Evolutionary conservation across 1,284 basidiomycete genomes (phyloP).

Genomic region (Fistulina hepatica): DNA sequence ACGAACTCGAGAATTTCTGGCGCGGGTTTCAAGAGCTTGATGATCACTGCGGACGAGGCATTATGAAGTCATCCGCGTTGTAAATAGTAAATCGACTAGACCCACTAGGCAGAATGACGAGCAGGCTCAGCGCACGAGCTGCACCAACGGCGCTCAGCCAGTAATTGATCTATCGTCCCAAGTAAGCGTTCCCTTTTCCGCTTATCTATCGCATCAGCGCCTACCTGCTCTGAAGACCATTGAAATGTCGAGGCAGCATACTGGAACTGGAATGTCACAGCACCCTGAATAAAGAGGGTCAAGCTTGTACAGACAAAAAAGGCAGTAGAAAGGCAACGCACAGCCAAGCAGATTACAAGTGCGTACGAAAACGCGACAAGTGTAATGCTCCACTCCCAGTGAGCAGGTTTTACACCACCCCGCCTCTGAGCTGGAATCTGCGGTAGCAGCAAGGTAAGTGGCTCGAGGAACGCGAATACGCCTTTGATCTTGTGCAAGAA

Average conservation of each 20-base stretch:
- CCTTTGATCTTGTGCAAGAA: slow-evolving; percentile 13
- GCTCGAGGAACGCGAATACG: slow-evolving; percentile 49
- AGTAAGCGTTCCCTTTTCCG: background rate
- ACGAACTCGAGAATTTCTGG: slow-evolving; percentile 27
- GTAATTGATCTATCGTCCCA: slow-evolving; percentile 52
- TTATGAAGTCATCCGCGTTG: background rate
- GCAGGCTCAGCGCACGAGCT: slow-evolving; percentile 49
- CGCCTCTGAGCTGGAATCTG: slow-evolving; percentile 17
- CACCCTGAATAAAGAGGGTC: slow-evolving; percentile 36
- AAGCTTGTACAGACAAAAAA: background rate
- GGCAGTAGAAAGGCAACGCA: slow-evolving; percentile 22
- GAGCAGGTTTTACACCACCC: slow-evolving; percentile 29
- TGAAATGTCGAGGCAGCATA: slow-evolving; percentile 56
- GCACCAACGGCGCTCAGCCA: slow-evolving; percentile 57
- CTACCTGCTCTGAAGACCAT: slow-evolving; percentile 65
- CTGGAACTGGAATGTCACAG: slow-evolving; percentile 55
- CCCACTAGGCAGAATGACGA: slow-evolving; percentile 59
- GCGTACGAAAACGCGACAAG: slow-evolving; percentile 48
- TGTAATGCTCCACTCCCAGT: slow-evolving; percentile 62
- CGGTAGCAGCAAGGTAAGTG: slow-evolving; percentile 58
- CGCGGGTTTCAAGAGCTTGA: slow-evolving; percentile 41
- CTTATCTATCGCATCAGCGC: slow-evolving; percentile 14
- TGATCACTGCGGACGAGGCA: slow-evolving; percentile 30
- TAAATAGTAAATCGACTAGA: slow-evolving; percentile 3
- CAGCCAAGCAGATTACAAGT: slow-evolving; percentile 43